These are phyloP conservation scores for Chlamydomonas sp. DNA, from an alignment of 139 green algal species.

Conservation along the genomic window DNA sequence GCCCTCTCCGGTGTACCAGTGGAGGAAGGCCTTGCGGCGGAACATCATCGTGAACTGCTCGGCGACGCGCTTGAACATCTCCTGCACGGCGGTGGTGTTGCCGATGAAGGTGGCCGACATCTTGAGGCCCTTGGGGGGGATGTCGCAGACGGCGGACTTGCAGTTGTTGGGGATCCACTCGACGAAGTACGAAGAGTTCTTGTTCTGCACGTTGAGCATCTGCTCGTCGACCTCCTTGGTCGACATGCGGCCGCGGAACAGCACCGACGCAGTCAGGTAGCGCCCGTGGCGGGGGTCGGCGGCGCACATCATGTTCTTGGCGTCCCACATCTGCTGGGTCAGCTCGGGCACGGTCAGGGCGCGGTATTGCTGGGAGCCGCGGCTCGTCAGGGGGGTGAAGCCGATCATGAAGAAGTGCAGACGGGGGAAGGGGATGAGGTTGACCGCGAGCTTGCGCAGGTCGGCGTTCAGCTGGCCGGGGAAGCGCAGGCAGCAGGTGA, in stretches of 20 bases:
- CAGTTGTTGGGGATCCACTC: slow-evolving; percentile 99
- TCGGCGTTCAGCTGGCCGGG: slow-evolving; percentile 98
- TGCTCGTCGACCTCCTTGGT: slow-evolving; percentile 90
- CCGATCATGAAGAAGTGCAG: slow-evolving; percentile 98
- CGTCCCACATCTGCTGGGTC: slow-evolving; percentile 96
- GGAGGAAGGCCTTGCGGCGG: slow-evolving; percentile 98
- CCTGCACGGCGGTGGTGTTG: slow-evolving; percentile 93
- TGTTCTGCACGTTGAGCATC: slow-evolving; percentile 98
- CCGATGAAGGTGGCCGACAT: slow-evolving; percentile 94
- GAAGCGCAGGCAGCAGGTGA: slow-evolving; percentile 99
- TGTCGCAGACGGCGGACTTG: slow-evolving; percentile 93
- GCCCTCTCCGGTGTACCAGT: slow-evolving; percentile 97
- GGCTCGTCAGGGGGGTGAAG: slow-evolving; percentile 86
- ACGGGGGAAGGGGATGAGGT: slow-evolving; percentile 96
- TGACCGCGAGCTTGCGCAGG: slow-evolving; percentile 97
- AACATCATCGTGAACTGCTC: slow-evolving; percentile 99
- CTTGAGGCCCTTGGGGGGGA: slow-evolving; percentile 92
- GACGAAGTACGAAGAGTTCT: slow-evolving; percentile 95
- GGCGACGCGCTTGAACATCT: slow-evolving; percentile 72
- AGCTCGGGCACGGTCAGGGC: slow-evolving; percentile 85
- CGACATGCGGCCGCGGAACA: slow-evolving; percentile 80
- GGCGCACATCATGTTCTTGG: slow-evolving; percentile 98
- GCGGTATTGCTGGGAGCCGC: slow-evolving; percentile 88
- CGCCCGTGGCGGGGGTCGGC: slow-evolving; percentile 90
- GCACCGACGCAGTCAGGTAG: slow-evolving; percentile 83